Base-by-base conservation (phyloP, 805 yeast genomes). In the Cyberlindnera maritima region DNA sequence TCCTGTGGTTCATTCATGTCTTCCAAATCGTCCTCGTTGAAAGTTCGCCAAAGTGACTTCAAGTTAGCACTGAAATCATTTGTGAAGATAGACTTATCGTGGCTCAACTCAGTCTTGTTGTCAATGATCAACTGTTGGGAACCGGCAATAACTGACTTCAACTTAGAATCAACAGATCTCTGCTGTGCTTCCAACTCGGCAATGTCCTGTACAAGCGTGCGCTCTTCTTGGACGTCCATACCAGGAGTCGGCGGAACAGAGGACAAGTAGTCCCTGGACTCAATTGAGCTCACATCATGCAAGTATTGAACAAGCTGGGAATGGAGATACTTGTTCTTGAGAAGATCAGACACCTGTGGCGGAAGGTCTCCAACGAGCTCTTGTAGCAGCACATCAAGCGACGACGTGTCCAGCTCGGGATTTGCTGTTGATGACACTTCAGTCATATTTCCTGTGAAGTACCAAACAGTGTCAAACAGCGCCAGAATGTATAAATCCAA, bases 101-200 rank as follows among this genome's bases (percentile, higher is more conserved):
- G 39, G 25, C 56, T 57, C 29, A 69, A 51, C 4, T 68, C 71
- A 11, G 79, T 63, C 26, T 80, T 72, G 45, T 74, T 63, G 37
- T 77, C 79, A 17, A 84, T 65, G 25, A 71, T 62, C 17, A 56
- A 54, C 2, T 54, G 56, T 42, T 69, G 69, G 10, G 68, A 64
- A 4, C 64, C 65, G 2, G 63, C 50, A 19, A 72, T 64, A 7
- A 72, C 58, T 3, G 68, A 61, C 37, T 70, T 68, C 36, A 84
- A 61, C 49, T 75, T 62, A 4, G 65, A 57, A 49, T 81, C 84
- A 17, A 78, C 58, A 1, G 64, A 59, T 18, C 81, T 64, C 51
- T 77, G 79, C n/a, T 69, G 52, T 23, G 79, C 76, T 54, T 84
- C 89, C 29, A 84, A 63, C 57, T 85, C 92, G 0, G 91, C 91